These are phyloP conservation scores for Prunus campanulata DNA, from an alignment of 306 rosid species.

Conservation along the genomic window DNA sequence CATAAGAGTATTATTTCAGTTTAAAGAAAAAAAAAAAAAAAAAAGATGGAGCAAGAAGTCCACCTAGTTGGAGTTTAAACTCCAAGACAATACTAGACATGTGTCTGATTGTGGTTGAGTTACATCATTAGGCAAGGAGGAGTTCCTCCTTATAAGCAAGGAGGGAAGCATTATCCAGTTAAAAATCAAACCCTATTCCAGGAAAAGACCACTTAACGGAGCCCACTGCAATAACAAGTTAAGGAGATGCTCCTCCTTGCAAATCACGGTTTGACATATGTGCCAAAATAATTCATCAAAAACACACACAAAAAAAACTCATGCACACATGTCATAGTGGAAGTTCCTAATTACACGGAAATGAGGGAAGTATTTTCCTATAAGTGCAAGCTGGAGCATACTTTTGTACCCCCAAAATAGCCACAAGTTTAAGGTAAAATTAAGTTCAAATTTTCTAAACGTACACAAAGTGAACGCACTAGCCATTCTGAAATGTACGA, in stretches of 20 bases:
- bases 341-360: fast-evolving
- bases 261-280: too few relatives aligned
- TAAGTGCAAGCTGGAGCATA: not conserved
- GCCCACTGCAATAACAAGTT: not conserved
- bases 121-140: too few relatives aligned
- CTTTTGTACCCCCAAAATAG: conserved; percentile 14
- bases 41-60: not conserved
- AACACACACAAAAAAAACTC: too few relatives aligned
- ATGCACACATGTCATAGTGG: too few relatives aligned
- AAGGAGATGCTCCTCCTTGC: too few relatives aligned
- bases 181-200: not conserved
- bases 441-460: conserved; percentile 9
- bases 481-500: not conserved
- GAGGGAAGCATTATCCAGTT: too few relatives aligned
- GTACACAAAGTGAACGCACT: conserved; percentile 4
- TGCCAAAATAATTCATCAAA: too few relatives aligned
- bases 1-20: not conserved
- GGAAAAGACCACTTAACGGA: not conserved
- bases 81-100: not conserved
- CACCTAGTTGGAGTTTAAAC: not conserved
- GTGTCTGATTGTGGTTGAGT: too few relatives aligned
- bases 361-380: too few relatives aligned
- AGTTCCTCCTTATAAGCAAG: too few relatives aligned
- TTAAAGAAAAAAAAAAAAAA: not conserved
- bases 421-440: not conserved